A percentile compares a stretch with the other conserved stretches of the same genome.
Evolutionary conservation across 2,329 filamentous ascomycete genomes (phyloP).

Genomic region (Tolypocladium tropicale): DNA sequence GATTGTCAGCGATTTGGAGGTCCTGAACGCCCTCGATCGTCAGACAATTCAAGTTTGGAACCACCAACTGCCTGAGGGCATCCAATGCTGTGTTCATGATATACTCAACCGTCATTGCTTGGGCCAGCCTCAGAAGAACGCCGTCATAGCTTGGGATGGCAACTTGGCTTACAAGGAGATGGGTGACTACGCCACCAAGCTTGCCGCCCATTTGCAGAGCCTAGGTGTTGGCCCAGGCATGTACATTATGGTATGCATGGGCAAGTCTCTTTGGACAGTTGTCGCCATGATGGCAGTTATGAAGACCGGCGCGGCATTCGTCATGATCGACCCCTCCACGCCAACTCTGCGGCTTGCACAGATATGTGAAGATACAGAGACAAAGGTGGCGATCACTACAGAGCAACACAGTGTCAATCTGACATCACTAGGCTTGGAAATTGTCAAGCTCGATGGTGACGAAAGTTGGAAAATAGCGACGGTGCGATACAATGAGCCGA

Average conservation of each 20-base stretch:
- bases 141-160: conserved; percentile 2
- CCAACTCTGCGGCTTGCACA: conserved; percentile 2
- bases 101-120: neutral
- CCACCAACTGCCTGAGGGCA: neutral
- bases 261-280: neutral
- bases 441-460: neutral
- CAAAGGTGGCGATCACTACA: conserved; percentile 1
- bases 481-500: neutral
- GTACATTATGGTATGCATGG: neutral
- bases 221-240: neutral
- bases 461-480: neutral
- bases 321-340: conserved; percentile 15
- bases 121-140: neutral
- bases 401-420: neutral
- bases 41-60: neutral
- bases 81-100: conserved; percentile 2
- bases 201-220: conserved; percentile 4
- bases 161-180: conserved; percentile 4
- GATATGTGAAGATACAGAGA: conserved; percentile 1
- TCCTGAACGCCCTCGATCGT: neutral
- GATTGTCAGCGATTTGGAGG: neutral
- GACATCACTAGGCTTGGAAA: neutral
- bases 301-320: conserved; percentile 20
- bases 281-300: conserved; percentile 6
- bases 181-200: neutral